These are phyloP conservation scores for Chlorella ohadii DNA, from an alignment of 139 green algal species.

Conservation along the genomic window DNA sequence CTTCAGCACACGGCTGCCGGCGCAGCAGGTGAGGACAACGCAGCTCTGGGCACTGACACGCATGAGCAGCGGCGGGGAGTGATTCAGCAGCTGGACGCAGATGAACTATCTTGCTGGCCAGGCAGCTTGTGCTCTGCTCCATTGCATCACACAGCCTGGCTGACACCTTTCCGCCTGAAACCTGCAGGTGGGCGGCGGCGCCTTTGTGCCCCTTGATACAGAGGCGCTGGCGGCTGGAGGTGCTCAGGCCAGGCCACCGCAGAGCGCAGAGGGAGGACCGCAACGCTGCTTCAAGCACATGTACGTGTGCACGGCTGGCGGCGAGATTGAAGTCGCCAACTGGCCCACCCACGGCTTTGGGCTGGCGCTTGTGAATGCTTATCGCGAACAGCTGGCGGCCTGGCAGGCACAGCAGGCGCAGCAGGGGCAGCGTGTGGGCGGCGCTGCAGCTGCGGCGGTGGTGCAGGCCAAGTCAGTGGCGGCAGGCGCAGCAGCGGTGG, in stretches of 20 bases:
- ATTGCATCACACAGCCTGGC: too few species aligned
- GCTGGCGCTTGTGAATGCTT: not conserved
- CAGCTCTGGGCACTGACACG: too few species aligned
- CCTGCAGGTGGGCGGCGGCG: not conserved
- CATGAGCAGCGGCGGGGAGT: too few species aligned
- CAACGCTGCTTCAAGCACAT: not conserved
- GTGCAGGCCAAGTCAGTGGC: not conserved
- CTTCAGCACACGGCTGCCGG: not conserved
- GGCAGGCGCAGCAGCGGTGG: not conserved
- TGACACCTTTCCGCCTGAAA: too few species aligned
- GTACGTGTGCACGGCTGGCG: not conserved
- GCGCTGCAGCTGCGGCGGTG: not conserved
- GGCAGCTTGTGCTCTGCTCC: too few species aligned
- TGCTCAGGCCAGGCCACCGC: not conserved
- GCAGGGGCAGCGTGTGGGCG: not conserved
- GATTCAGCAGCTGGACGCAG: too few species aligned
- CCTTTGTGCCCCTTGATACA: not conserved
- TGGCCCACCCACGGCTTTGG: slow-evolving; percentile 1
- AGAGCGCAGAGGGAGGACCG: not conserved
- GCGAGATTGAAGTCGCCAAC: not conserved
- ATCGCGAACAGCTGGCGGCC: not conserved
- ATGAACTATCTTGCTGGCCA: too few species aligned
- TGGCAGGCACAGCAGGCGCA: not conserved
- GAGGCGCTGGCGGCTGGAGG: not conserved
- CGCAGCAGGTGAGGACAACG: not conserved